These are phyloP conservation scores for Dictyophora rubrovolvata DNA, from an alignment of 768 basidiomycete genomes.

Conservation along the genomic window DNA sequence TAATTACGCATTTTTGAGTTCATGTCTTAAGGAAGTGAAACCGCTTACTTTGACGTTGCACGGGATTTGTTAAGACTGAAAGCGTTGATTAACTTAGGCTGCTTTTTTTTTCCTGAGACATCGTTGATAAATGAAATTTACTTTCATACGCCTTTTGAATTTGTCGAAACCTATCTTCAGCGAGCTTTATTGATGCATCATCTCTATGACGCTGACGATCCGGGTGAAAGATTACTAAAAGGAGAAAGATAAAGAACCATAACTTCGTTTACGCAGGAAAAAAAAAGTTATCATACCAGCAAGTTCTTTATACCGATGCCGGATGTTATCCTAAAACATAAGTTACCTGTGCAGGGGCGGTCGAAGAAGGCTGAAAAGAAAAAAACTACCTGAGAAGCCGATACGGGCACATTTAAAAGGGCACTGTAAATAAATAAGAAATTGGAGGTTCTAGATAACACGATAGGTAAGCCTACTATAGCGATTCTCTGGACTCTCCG, in stretches of 20 bases:
- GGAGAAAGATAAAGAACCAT: neutral
- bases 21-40: neutral
- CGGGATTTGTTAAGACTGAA: slow-evolving; percentile 61
- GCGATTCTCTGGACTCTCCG: slow-evolving; percentile 6
- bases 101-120: too few species aligned
- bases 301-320: slow-evolving; percentile 60
- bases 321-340: slow-evolving; percentile 43
- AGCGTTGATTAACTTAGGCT: neutral
- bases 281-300: slow-evolving; percentile 26
- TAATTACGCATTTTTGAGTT: slow-evolving; percentile 14
- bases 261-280: neutral
- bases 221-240: slow-evolving; percentile 61
- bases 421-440: slow-evolving; percentile 28
- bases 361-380: neutral
- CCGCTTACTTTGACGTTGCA: slow-evolving; percentile 41
- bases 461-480: slow-evolving; percentile 5
- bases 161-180: slow-evolving; percentile 59
- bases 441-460: neutral
- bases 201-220: slow-evolving; percentile 57
- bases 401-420: slow-evolving; percentile 58
- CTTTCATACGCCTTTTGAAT: slow-evolving; percentile 81
- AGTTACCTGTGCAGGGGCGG: neutral
- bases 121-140: slow-evolving; percentile 17
- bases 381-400: slow-evolving; percentile 33
- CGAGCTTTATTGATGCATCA: slow-evolving; percentile 42